A percentile compares a stretch with the other conserved stretches of the same genome.
Conservation (phyloP, 345 rosid genomes). For the Orychophragmus violaceus region DNA sequence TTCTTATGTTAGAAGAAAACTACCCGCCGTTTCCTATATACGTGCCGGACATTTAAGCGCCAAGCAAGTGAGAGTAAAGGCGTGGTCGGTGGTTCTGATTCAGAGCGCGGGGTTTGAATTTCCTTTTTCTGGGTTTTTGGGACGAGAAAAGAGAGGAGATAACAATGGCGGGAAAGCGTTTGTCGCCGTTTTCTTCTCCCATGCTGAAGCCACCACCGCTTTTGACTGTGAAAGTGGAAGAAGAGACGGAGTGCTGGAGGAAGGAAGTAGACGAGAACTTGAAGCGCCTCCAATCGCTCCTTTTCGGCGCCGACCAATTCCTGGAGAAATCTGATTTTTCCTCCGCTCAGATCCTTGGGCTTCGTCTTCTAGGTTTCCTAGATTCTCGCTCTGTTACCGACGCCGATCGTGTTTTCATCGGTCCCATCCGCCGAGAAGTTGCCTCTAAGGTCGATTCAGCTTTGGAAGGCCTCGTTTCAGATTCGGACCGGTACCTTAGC, state of each 20-base stretch:
- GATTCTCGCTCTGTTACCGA: conserved; percentile 63
- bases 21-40: not conserved
- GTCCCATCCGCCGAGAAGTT: conserved; percentile 65
- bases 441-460: conserved; percentile 56
- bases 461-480: conserved; percentile 51
- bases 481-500: conserved; percentile 63
- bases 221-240: conserved; percentile 24
- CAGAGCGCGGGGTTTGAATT: conserved; percentile 6
- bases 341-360: conserved; percentile 63
- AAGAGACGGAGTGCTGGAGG: conserved; percentile 50
- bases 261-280: conserved; percentile 67
- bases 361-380: conserved; percentile 85
- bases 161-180: conserved; percentile 51
- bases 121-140: conserved; percentile 1
- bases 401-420: conserved; percentile 47
- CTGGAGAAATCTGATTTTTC: conserved; percentile 64
- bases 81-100: not conserved
- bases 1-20: not conserved
- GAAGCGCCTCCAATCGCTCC: conserved; percentile 81
- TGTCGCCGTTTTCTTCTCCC: conserved; percentile 33
- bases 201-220: conserved; percentile 25
- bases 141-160: not conserved
- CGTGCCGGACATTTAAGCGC: not conserved
- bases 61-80: not conserved
- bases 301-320: conserved; percentile 69